Evolutionary conservation across 192 early-diverging fungal species (phyloP), one percentile per base, ranked within the genome.

Genomic region (Chytriomyces sp.): DNA sequence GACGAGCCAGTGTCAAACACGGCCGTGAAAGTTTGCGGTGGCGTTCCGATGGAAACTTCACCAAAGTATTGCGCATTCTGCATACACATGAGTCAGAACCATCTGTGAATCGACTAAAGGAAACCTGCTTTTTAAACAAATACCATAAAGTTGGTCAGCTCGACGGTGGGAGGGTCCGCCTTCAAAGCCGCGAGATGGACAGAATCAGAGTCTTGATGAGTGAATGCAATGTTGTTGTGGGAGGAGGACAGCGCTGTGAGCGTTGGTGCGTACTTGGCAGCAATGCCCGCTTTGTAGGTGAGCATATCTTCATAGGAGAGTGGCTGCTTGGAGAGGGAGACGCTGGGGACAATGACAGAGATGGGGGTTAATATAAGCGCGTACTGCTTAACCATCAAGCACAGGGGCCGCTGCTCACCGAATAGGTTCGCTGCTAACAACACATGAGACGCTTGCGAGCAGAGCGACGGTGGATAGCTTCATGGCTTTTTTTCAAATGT

Each of bases 31-130:
- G 85, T 91, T 84, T 98, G 96, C 35, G 91, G 84, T 23, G 97
- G 97, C 20, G 94, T 93, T 7, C 86, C 73, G 61, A 75, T 75
- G 18, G 53, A 53, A 49, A 97, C 92, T 57, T 96, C 93, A 23
- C 96, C 96, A 78, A 92, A 99, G 86, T 98, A 99, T 88, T 96
- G 90, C 4, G 96, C 97, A 73, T 99, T 97, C 94, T 75, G 6
- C 35, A 23, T n/a, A n/a, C n/a, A 59, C 11, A 62, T 11, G 5
- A 20, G 23, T 46, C 4, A 60, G 43, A 28, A 45, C 44, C 24
- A 63, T 44, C 94, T 92, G 81, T 91, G 96, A 88, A 97, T 93
- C 48, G 93, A 92, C 23, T 95, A 86, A 35, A 95, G 50, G 3
- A 18, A 23, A 26, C 6, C 13, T 8, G 35, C 4, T 35, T 35